Base-by-base conservation (phyloP, 2,329 filamentous ascomycete species). In the Xylariaceae sp. region DNA sequence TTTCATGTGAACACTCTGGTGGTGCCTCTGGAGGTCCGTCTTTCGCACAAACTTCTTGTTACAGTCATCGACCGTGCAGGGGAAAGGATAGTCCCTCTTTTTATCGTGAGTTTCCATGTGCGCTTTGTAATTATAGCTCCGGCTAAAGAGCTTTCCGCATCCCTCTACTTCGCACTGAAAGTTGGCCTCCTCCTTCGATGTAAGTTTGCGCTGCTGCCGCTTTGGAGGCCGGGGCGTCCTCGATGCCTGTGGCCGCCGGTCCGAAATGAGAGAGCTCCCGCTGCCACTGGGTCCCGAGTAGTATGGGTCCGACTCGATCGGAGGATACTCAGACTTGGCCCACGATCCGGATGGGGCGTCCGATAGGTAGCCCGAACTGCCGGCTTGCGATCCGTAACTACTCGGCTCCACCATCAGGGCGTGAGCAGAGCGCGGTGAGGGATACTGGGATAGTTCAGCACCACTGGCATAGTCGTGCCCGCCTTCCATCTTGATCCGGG, bases 21-120 rank as follows among this genome's bases (percentile, higher is more conserved):
- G 75, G 67, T 87, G 79, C 60, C 81, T 73, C 60, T 81, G 77
- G 20, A 96, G 79, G 69, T 96, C 92, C 1, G 91, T 92, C 72
- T 88, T 92, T 63, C 92, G 82, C 15, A 91, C 89, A 71, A 96
- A 96, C 45, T 83, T 83, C 73, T 88, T 91, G 61, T 74, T 79
- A 72, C 92, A 96, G 46, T 80, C 81, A 2, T 78, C 71, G 24
- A 84, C 75, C 1, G 75, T 75, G 71, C 92, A 96, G 1, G 80
- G 78, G 65, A 91, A 88, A 0, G 86, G 85, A 64, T 89, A 89
- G 64, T 84, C 83, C 51, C 88, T 81, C 54, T 83, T 81, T 11
- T 89, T 85, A 66, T 94, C 85, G 67, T 96, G 92, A 1, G 86
- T 92, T 66, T 92, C 87, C 80, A 92, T 81, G 70, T 96, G 92